Conservation (phyloP, 2,329 filamentous ascomycete species). For the Botryotinia calthae region DNA sequence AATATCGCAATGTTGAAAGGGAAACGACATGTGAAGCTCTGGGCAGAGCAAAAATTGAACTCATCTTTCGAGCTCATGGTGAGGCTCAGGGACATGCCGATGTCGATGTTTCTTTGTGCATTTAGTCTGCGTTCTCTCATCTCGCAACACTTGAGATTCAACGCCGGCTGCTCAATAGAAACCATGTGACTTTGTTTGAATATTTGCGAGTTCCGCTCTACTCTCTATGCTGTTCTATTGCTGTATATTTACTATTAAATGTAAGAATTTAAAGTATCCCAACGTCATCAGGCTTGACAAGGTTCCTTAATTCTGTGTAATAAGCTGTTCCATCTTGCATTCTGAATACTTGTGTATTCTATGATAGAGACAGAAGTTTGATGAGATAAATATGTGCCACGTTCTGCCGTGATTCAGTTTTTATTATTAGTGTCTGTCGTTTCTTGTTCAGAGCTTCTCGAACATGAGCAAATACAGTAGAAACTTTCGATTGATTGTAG, state of each 20-base stretch:
- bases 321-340: background rate
- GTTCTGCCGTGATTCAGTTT: background rate
- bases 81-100: background rate
- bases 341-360: background rate
- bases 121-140: background rate
- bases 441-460: background rate
- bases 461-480: background rate
- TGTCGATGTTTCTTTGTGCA: background rate
- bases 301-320: background rate
- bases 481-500: background rate
- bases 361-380: background rate
- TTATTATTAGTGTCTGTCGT: background rate
- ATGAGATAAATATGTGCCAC: background rate
- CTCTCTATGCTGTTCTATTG: background rate
- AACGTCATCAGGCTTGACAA: background rate
- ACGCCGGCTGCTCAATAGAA: background rate
- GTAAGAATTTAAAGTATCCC: background rate
- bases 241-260: background rate
- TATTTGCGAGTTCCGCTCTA: background rate
- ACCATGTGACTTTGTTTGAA: background rate
- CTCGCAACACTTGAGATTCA: background rate
- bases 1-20: no score
- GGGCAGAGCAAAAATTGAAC: no score
- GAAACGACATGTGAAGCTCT: background rate
- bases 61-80: background rate